Evolutionary conservation across 2,329 filamentous ascomycete genomes (phyloP).

Genomic region (Hysterium pulicare): DNA sequence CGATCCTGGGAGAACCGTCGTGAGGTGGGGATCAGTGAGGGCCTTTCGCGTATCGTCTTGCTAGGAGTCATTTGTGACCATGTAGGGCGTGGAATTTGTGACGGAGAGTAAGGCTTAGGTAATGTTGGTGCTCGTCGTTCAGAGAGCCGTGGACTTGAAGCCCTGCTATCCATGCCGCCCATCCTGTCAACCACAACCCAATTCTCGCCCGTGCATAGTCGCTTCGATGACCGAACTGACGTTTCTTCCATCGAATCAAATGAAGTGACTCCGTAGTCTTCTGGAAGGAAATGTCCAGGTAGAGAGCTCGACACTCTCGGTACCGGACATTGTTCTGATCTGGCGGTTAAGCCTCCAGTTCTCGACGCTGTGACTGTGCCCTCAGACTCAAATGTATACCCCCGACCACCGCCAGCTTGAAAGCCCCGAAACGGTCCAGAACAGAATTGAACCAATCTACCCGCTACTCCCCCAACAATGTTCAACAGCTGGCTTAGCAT

Average conservation of each 20-base stretch:
- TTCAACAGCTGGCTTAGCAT: slow-evolving; percentile 48
- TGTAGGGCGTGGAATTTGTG: slow-evolving; percentile 33
- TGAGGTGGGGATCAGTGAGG: slow-evolving; percentile 44
- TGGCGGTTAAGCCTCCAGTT: too few species aligned
- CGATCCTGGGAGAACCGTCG: slow-evolving; percentile 35
- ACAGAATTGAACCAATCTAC: slow-evolving; percentile 84
- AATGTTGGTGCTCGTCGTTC: slow-evolving; percentile 21
- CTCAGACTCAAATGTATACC: slow-evolving; percentile 58
- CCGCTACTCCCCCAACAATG: slow-evolving; percentile 64
- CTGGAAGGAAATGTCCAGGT: slow-evolving; percentile 54
- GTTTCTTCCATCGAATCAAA: slow-evolving; percentile 43
- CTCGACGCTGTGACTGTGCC: slow-evolving; percentile 18
- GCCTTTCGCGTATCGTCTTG: slow-evolving; percentile 23
- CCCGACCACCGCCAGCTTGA: slow-evolving; percentile 75
- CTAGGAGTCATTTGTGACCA: slow-evolving; percentile 13
- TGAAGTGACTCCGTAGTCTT: slow-evolving; percentile 46
- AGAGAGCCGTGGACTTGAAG: slow-evolving; percentile 36
- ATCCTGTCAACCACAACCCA: slow-evolving; percentile 48
- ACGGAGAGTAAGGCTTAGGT: slow-evolving; percentile 24
- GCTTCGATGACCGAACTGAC: slow-evolving; percentile 46
- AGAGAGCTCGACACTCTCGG: slow-evolving; percentile 43
- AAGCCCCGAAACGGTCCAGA: slow-evolving; percentile 74
- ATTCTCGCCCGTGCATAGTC: slow-evolving; percentile 46
- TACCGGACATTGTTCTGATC: too few species aligned
- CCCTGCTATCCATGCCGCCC: slow-evolving; percentile 55